phyloP scores from a whole-genome alignment of 164 flowering plant genomes.

The Macadamia integrifolia region DNA sequence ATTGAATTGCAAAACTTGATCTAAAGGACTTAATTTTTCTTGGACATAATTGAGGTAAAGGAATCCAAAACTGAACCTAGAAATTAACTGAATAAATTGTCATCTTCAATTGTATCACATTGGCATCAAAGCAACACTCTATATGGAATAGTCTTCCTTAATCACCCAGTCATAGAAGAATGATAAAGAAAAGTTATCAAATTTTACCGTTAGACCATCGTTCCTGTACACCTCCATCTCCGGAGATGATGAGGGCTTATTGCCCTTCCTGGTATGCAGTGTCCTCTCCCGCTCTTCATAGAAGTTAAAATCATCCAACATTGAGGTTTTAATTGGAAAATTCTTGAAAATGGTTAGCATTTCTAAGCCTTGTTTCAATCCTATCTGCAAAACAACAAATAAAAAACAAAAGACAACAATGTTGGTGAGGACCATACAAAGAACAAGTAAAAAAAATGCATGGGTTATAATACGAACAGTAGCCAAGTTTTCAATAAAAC shows the following conservation, averaged over 20 bases:
- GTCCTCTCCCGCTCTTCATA: conserved; percentile 60
- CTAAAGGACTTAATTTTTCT: too few species aligned
- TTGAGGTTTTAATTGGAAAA: conserved; percentile 38
- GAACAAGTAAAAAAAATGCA: too few species aligned
- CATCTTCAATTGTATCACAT: too few species aligned
- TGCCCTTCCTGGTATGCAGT: conserved; percentile 27
- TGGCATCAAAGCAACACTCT: too few species aligned
- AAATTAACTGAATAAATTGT: too few species aligned
- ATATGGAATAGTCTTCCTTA: too few species aligned
- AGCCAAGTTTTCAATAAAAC: background rate
- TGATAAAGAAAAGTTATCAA: background rate
- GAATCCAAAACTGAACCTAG: too few species aligned
- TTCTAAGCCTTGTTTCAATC: conserved; percentile 49
- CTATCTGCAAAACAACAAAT: conserved; percentile 41
- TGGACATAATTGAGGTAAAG: too few species aligned
- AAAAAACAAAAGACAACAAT: background rate
- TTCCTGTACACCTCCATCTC: conserved; percentile 13
- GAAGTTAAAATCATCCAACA: conserved; percentile 67
- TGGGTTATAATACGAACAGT: background rate
- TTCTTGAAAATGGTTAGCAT: conserved; percentile 66
- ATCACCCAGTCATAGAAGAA: too few species aligned
- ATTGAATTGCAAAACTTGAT: too few species aligned
- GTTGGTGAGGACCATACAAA: background rate
- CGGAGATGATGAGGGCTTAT: conserved; percentile 23
- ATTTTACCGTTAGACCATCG: conserved; percentile 22